Conservation (phyloP, 257 asterid genomes). For the Solanum megistacrolobum region DNA sequence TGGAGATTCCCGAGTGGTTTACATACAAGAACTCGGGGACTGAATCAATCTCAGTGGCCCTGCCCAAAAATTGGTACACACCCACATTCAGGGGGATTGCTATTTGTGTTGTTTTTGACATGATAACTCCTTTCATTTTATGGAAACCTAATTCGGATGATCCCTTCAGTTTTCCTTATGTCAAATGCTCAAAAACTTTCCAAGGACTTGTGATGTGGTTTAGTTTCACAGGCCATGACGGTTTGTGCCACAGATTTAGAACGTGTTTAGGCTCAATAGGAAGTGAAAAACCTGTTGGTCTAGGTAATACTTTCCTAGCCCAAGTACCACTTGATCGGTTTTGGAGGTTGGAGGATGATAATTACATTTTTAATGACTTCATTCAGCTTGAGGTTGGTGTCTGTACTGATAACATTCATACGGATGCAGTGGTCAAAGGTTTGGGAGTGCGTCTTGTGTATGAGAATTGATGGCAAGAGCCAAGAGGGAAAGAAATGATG, state of each 20-base stretch:
- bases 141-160: fast-evolving
- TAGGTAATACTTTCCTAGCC: background rate
- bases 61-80: too few relatives aligned
- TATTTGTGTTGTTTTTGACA: background rate
- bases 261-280: background rate
- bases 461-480: background rate
- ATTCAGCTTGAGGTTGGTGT: background rate
- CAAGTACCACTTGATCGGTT: background rate
- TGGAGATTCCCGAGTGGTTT: too few relatives aligned
- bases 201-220: background rate
- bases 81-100: too few relatives aligned
- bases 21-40: too few relatives aligned
- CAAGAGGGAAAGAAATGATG: too few relatives aligned
- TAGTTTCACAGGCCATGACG: background rate
- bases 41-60: too few relatives aligned
- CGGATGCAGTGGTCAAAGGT: background rate
- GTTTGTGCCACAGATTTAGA: background rate
- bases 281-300: background rate
- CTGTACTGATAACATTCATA: too few relatives aligned
- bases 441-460: background rate
- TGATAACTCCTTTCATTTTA: background rate
- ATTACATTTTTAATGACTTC: background rate
- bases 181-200: too few relatives aligned
- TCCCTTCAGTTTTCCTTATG: too few relatives aligned
- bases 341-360: too few relatives aligned